A percentile compares a stretch with the other conserved stretches of the same genome.
phyloP scores from a whole-genome alignment of 768 basidiomycete genomes.

The Calocybe cyanea region DNA sequence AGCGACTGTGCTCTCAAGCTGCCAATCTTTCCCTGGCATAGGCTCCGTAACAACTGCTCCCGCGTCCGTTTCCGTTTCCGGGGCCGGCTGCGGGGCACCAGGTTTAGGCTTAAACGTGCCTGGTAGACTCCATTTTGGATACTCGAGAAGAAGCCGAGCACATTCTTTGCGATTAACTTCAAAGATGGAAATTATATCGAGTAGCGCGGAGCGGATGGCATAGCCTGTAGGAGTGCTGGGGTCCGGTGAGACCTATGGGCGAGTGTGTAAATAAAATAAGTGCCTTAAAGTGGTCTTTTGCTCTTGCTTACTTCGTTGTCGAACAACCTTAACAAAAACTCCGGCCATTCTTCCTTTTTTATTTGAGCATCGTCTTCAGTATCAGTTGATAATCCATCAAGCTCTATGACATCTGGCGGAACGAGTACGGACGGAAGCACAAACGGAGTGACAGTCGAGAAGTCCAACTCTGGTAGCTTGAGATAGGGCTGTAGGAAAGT shows the following conservation, averaged over 20 bases:
- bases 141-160: slow-evolving; percentile 80
- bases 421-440: slow-evolving; percentile 77
- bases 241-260: slow-evolving; percentile 67
- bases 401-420: slow-evolving; percentile 83
- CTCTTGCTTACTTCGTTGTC: slow-evolving; percentile 52
- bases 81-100: slow-evolving; percentile 31
- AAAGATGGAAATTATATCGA: slow-evolving; percentile 83
- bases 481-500: slow-evolving; percentile 67
- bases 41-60: too few species aligned
- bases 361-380: slow-evolving; percentile 67
- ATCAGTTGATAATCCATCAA: slow-evolving; percentile 67
- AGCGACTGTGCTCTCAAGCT: slow-evolving; percentile 83
- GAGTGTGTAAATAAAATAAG: slow-evolving; percentile 3
- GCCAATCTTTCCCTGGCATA: slow-evolving; percentile 69
- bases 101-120: slow-evolving; percentile 85
- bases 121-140: slow-evolving; percentile 75
- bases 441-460: slow-evolving; percentile 43
- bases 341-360: slow-evolving; percentile 82
- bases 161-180: slow-evolving; percentile 97
- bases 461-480: slow-evolving; percentile 40
- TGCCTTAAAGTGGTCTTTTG: too few species aligned
- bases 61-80: slow-evolving; percentile 27
- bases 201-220: slow-evolving; percentile 66
- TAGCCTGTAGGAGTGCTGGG: slow-evolving; percentile 75
- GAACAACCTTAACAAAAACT: slow-evolving; percentile 66